Evolutionary conservation across 2,329 filamentous ascomycete species (phyloP), one percentile per base, ranked within the genome.

Genomic region (Aspergillus hortae): DNA sequence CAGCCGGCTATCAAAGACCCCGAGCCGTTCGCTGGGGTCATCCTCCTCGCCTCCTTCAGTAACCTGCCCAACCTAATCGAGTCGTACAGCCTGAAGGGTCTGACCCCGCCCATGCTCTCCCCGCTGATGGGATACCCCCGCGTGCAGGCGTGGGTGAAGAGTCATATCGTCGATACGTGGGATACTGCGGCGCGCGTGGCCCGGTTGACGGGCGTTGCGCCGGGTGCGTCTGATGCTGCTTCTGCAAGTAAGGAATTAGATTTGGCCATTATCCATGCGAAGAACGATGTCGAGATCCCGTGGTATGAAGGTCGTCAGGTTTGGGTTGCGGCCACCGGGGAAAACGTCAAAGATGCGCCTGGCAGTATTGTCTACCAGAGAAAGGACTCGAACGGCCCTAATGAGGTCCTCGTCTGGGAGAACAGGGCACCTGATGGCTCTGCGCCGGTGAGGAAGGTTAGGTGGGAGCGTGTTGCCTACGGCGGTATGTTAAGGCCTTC

Each of bases 211-310:
- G 71, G 72, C 2, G 60, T 69, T 30, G 57, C 57, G 2, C 48
- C 63, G 2, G 58, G 59, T 5, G 50, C 52, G 2, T 50, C 60
- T 10, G 74, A 65, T 76, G 48, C 82, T 78, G 43, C 72, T 84
- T 59, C 79, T 82, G 12, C 80, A 73, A 56, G 77, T 58, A 55
- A 75, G 75, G 62, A 63, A 56, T 57, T 94, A 9, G 79, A 85
- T 19, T 73, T 96, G 17, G 85, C 82, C 41, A 74, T 96, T 40
- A 74, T 97, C 2, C 92, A 96, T 62, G 89, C 91, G 14, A 80
- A 81, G 49, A 83, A 96, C 63, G 92, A 97, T 67, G 75, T 76
- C 53, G 90, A 96, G 61, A 96, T 97, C 54, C 85, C 89, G 0
- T 92, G 84, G 74, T 79, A 64, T 17, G 71, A 77, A 56, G 74